These are phyloP conservation scores for Ophiostoma ulmi DNA, from an alignment of 2,329 filamentous ascomycete species.

Conservation along the genomic window DNA sequence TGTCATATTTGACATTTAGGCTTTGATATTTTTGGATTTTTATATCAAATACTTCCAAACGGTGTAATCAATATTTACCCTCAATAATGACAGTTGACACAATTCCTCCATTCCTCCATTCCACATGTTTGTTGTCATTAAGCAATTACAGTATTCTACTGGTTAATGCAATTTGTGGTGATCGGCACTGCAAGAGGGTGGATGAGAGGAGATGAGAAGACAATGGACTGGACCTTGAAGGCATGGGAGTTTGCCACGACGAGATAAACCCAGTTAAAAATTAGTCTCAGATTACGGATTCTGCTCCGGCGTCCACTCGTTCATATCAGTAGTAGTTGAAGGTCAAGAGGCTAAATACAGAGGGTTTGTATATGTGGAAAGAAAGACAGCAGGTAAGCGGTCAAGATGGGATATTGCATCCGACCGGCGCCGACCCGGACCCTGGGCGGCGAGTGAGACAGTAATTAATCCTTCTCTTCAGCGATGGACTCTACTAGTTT, in stretches of 20 bases:
- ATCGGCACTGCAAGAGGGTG: constrained; percentile 3
- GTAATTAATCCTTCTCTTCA: neutral
- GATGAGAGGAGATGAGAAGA: constrained; percentile 9
- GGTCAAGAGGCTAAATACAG: neutral
- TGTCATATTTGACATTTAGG: neutral
- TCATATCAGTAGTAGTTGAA: neutral
- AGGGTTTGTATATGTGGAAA: no score
- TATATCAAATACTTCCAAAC: neutral
- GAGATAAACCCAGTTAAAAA: neutral
- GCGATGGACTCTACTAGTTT: neutral
- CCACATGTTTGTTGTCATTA: neutral
- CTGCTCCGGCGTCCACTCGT: neutral
- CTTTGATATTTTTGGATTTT: no score
- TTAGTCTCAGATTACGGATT: neutral
- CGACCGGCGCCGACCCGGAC: neutral
- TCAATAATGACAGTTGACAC: constrained; percentile 1
- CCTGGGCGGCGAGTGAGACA: constrained; percentile 6
- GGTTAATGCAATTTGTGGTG: neutral
- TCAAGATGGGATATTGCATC: neutral
- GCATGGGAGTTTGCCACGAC: neutral
- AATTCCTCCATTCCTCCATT: neutral
- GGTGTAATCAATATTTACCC: neutral
- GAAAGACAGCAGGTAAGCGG: neutral
- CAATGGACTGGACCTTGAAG: neutral
- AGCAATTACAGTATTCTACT: neutral